Base-by-base conservation (phyloP, 2,329 filamentous ascomycete species). In the Botrytis galanthina region DNA sequence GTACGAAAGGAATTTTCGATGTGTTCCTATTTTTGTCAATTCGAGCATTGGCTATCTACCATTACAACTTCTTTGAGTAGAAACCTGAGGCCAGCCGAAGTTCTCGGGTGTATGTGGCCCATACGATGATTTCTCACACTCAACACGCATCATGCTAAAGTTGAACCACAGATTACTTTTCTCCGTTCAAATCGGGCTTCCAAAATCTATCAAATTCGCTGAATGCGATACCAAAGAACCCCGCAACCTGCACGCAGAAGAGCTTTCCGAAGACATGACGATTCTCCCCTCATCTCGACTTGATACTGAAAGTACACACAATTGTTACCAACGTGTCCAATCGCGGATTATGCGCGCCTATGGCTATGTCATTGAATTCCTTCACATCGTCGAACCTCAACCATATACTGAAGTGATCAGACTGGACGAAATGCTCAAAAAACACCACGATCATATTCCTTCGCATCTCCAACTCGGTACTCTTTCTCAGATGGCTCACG, bases 171-270 rank as follows among this genome's bases (percentile, higher is more conserved):
- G 48, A 77, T 81, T 90, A 4, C 80, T 92, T 8, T 90, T 91
- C 48, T 87, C 89, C 0, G 91, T 91, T 78, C 90, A 92, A 78
- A 85, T 92, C 75, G 90, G 90, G 1, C 83, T 93, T 71, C 91
- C 91, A 3, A 87, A 87, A 79, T 89, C 91, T 86, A 85, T 92
- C 66, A 86, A 89, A 73, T 85, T 86, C 59, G 87, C 89, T 39
- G 90, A 92, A 76, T 87, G 86, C 68, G 91, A 93, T 78, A 90
- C 89, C 0, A 82, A 85, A 5, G 80, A 89, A n/a, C 90, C 90
- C 26, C 84, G 85, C 51, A 92, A 92, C 80, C 79, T 92, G 54
- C 84, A 88, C 63, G 91, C 92, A 79, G 86, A 89, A 37, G 90
- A 93, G 78, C 89, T 93, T 74, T 85, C 85, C 75, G 86, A 89